Evolutionary conservation across 179 eudicot genomes (phyloP).

Genomic region (Gypsophila paniculata): DNA sequence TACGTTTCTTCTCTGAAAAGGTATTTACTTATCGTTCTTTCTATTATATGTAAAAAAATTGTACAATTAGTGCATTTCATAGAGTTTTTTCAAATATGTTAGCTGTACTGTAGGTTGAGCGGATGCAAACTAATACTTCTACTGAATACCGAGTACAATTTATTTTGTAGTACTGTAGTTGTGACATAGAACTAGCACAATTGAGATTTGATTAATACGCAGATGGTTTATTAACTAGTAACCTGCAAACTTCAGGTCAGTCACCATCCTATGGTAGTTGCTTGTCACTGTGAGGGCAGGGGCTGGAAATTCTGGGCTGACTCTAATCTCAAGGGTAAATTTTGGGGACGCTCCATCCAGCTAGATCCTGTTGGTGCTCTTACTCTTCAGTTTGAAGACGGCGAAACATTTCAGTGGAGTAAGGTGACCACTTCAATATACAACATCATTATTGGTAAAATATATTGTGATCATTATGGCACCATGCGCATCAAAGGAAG

Average conservation of each 20-base stretch:
- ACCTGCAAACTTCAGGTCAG: slow-evolving; percentile 53
- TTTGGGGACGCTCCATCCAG: slow-evolving; percentile 98
- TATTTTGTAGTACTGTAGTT: not conserved
- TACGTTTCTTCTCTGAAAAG: slow-evolving; percentile 97
- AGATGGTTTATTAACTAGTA: slow-evolving; percentile 16
- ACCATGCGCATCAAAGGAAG: slow-evolving; percentile 97
- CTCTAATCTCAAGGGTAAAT: slow-evolving; percentile 94
- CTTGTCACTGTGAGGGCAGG: slow-evolving; percentile 94
- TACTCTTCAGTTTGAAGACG: slow-evolving; percentile 89
- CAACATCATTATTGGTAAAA: slow-evolving; percentile 91
- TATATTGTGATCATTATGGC: slow-evolving; percentile 93
- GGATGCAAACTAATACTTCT: not conserved
- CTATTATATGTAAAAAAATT: not conserved
- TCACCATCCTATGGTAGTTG: slow-evolving; percentile 96
- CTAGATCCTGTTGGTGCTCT: slow-evolving; percentile 88
- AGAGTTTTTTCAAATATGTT: not conserved
- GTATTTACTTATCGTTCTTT: slow-evolving; percentile 27
- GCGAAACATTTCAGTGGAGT: slow-evolving; percentile 96
- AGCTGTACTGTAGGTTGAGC: not conserved
- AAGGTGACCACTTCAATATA: slow-evolving; percentile 96
- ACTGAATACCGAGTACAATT: not conserved
- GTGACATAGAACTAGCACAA: slow-evolving; percentile 3
- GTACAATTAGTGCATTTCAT: not conserved
- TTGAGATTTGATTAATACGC: not conserved
- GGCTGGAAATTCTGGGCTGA: slow-evolving; percentile 99